A percentile compares a stretch with the other conserved stretches of the same genome.
These are phyloP conservation scores for Chytridiales sp. DNA, from an alignment of 371 early-diverging fungal species.

Conservation along the genomic window DNA sequence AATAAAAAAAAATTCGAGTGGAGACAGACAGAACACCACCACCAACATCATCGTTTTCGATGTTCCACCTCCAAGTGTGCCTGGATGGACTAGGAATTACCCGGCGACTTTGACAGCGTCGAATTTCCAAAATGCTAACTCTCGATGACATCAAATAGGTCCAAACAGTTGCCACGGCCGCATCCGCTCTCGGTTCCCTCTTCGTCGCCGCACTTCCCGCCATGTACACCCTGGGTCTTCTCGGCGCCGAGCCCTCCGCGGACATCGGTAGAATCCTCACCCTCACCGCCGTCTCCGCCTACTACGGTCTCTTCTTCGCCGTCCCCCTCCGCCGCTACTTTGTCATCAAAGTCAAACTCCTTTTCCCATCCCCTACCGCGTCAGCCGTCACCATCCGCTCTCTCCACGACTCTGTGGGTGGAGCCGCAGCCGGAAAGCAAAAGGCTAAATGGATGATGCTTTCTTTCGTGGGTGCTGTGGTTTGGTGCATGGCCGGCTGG, in stretches of 20 bases:
- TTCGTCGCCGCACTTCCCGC: conserved; percentile 73
- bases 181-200: conserved; percentile 69
- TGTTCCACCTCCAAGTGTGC: no score
- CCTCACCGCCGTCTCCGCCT: conserved; percentile 30
- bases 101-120: no score
- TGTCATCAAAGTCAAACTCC: conserved; percentile 73
- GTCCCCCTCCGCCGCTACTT: conserved; percentile 79
- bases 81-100: no score
- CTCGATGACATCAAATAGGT: no score
- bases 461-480: conserved; percentile 34
- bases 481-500: conserved; percentile 27
- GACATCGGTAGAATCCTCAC: conserved; percentile 39
- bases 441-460: conserved; percentile 53
- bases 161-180: conserved; percentile 69
- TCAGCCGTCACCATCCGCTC: conserved; percentile 72
- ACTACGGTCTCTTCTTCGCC: conserved; percentile 89
- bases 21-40: no score
- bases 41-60: no score
- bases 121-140: no score
- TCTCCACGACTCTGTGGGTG: conserved; percentile 56
- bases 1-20: no score
- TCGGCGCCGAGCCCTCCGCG: conserved; percentile 45
- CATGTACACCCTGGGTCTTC: conserved; percentile 61
- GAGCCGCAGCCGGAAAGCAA: conserved; percentile 42
- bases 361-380: conserved; percentile 84